Percentiles rank a stretch among this genome's conserved stretches.
Evolutionary conservation across 2,329 filamentous ascomycete species (phyloP).

Genomic region (Xylariaceae sp.): DNA sequence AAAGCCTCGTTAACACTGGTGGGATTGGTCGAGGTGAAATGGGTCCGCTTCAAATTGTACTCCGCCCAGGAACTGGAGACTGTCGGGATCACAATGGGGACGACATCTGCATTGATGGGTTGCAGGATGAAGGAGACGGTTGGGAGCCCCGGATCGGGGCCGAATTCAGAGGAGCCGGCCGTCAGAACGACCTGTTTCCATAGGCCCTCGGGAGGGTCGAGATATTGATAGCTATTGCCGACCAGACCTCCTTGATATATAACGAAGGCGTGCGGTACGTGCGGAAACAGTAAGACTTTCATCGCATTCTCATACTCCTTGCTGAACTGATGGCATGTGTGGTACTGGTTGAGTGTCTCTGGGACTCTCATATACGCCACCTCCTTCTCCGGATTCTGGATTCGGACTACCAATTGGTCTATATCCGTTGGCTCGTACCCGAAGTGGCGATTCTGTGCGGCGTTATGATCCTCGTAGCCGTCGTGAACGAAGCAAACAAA

Average conservation of each 20-base stretch:
- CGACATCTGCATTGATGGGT: background rate
- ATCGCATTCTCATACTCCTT: slow-evolving; percentile 21
- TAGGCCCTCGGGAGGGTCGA: slow-evolving; percentile 10
- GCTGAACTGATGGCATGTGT: slow-evolving; percentile 22
- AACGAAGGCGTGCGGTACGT: slow-evolving; percentile 8
- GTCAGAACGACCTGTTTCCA: slow-evolving; percentile 3
- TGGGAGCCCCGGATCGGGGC: background rate
- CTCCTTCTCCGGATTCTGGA: slow-evolving; percentile 14
- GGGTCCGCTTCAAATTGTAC: background rate
- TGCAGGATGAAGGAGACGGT: slow-evolving; percentile 5
- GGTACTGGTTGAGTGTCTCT: background rate
- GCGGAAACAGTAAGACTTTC: slow-evolving; percentile 7
- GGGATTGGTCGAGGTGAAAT: slow-evolving; percentile 5
- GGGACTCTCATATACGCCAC: slow-evolving; percentile 27
- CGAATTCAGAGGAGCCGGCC: too few species aligned
- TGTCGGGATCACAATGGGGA: slow-evolving; percentile 7
- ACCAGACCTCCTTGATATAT: background rate
- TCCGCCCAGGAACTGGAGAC: background rate
- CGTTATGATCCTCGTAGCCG: slow-evolving; percentile 11
- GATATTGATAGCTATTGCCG: slow-evolving; percentile 9
- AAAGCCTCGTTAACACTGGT: background rate
- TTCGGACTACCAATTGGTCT: slow-evolving; percentile 15
- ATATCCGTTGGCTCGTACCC: slow-evolving; percentile 12
- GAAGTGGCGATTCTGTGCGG: slow-evolving; percentile 7
- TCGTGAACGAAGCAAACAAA: slow-evolving; percentile 20